Conservation (phyloP, 2,329 filamentous ascomycete genomes). For the Salinomyces thailandicus region DNA sequence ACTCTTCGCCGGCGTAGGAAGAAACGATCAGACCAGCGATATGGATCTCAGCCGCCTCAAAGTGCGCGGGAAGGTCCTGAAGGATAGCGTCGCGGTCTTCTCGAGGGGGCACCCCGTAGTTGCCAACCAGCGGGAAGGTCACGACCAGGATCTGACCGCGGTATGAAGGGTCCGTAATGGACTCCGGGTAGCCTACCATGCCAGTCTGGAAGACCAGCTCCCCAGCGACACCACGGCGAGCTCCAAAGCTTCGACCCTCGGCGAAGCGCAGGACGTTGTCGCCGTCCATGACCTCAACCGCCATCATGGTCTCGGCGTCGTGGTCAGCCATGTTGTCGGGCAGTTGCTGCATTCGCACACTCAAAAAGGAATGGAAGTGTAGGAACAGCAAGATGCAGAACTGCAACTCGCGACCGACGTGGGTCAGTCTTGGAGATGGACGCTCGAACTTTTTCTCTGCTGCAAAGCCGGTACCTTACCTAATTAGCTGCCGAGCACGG, state of each 20-base stretch:
- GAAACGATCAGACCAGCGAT: slow-evolving; percentile 84
- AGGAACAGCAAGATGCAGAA: too few species aligned
- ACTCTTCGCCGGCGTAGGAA: slow-evolving; percentile 88
- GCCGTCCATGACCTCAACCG: slow-evolving; percentile 88
- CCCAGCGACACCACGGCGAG: slow-evolving; percentile 84
- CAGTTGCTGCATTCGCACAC: slow-evolving; percentile 1
- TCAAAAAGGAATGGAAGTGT: too few species aligned
- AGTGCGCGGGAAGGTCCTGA: slow-evolving; percentile 77
- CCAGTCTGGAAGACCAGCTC: slow-evolving; percentile 99
- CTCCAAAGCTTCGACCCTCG: slow-evolving; percentile 94
- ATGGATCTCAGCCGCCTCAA: slow-evolving; percentile 88
- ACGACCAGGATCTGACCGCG: slow-evolving; percentile 92
- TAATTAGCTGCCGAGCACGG: too few species aligned
- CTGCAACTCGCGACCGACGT: too few species aligned
- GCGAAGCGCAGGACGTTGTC: slow-evolving; percentile 50
- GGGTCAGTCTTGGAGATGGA: too few species aligned
- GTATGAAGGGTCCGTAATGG: slow-evolving; percentile 58
- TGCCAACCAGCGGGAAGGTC: slow-evolving; percentile 94
- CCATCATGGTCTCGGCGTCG: slow-evolving; percentile 40
- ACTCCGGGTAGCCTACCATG: slow-evolving; percentile 98
- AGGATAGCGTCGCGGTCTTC: slow-evolving; percentile 77
- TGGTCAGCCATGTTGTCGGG: slow-evolving; percentile 18
- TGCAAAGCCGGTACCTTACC: too few species aligned
- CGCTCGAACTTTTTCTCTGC: too few species aligned
- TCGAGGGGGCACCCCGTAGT: slow-evolving; percentile 90